Conservation (phyloP, 176 grass and related monocot species). For the Zea mays region Zm-B73-REFERENCE-NAM-5.0 NC_050096.1:12407501-12408000, state of each 20-base stretch:
- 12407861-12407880: background rate
- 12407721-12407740: background rate
- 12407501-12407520: background rate
- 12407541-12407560: background rate
- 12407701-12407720: background rate
- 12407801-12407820: slow-evolving; percentile 7
- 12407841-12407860: too few species aligned
- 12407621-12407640: background rate
- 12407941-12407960: background rate
- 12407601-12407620: background rate
- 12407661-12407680: slow-evolving; percentile 37
- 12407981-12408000: too few species aligned
- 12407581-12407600: slow-evolving; percentile 17
- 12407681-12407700: slow-evolving; percentile 1
- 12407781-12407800: background rate
- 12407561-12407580: background rate
- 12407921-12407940: background rate
- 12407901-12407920: background rate
- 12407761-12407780: background rate
- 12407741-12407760: background rate
- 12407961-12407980: background rate
- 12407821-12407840: background rate
- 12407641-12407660: slow-evolving; percentile 31
- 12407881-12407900: background rate
- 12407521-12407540: background rate